phyloP scores from a whole-genome alignment of 2,329 filamentous ascomycete species.

The Colletotrichum euphorbiae region DNA sequence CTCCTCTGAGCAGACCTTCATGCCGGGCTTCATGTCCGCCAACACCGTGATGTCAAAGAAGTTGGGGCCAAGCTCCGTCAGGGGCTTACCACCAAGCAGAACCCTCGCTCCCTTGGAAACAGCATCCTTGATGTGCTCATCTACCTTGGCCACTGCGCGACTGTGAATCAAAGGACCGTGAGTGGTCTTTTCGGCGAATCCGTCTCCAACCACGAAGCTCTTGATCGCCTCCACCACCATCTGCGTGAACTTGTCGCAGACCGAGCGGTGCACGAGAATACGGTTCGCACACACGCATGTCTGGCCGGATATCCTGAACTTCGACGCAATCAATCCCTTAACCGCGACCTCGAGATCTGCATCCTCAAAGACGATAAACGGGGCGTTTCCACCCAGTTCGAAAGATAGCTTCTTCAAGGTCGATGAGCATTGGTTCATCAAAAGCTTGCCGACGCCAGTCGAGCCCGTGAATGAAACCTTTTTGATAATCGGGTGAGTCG shows the following conservation, averaged over 20 bases:
- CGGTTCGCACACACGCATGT: constrained; percentile 75
- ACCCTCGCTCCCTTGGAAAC: constrained; percentile 77
- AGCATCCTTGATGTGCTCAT: constrained; percentile 76
- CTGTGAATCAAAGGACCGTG: constrained; percentile 80
- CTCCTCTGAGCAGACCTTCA: constrained; percentile 61
- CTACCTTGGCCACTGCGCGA: constrained; percentile 76
- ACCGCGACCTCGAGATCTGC: constrained; percentile 76
- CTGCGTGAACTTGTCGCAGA: constrained; percentile 73
- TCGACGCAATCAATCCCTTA: constrained; percentile 64
- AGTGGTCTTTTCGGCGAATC: constrained; percentile 75
- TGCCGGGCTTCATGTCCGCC: constrained; percentile 54
- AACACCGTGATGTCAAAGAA: constrained; percentile 61
- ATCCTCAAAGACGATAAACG: constrained; percentile 73
- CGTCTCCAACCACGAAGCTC: constrained; percentile 75
- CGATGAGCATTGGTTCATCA: constrained; percentile 79
- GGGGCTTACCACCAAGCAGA: constrained; percentile 66
- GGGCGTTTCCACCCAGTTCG: constrained; percentile 76
- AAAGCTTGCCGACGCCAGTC: constrained; percentile 76
- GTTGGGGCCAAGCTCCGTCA: constrained; percentile 52
- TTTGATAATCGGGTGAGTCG: constrained; percentile 75
- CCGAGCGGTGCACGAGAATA: constrained; percentile 70
- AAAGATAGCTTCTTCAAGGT: constrained; percentile 75
- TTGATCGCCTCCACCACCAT: constrained; percentile 69
- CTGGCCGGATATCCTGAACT: constrained; percentile 72
- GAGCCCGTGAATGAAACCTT: constrained; percentile 86